Evolutionary conservation across 345 rosid genomes (phyloP).

Genomic region (Salix suchowensis): DNA sequence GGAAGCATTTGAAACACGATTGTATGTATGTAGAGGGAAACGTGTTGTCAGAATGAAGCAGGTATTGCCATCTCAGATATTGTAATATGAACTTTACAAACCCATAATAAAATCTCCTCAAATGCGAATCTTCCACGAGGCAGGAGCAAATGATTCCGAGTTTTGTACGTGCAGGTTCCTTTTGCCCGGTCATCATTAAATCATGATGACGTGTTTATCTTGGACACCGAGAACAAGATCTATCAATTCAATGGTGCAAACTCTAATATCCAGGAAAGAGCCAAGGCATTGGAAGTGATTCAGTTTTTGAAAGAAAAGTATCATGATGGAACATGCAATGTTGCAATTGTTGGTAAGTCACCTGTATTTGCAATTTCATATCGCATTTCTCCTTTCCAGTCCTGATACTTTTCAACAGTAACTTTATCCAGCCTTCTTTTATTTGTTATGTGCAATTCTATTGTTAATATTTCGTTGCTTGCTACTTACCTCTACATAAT

Average conservation of each 20-base stretch:
- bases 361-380: conserved; percentile 8
- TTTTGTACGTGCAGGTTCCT: conserved; percentile 62
- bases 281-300: conserved; percentile 91
- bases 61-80: conserved; percentile 36
- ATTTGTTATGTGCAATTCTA: background rate
- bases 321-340: conserved; percentile 74
- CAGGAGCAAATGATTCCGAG: conserved; percentile 16
- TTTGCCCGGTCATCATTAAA: conserved; percentile 90
- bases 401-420: background rate
- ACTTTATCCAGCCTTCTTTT: conserved; percentile 1
- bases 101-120: background rate
- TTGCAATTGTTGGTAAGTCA: conserved; percentile 81
- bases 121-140: conserved; percentile 11
- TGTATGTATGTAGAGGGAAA: conserved; percentile 88
- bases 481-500: conserved; percentile 17
- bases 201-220: conserved; percentile 96
- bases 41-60: conserved; percentile 89
- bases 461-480: background rate
- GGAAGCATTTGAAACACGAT: conserved; percentile 77
- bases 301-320: conserved; percentile 86
- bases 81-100: conserved; percentile 1
- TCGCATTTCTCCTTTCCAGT: background rate
- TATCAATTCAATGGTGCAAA: conserved; percentile 98
- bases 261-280: conserved; percentile 97
- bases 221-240: conserved; percentile 76